A percentile compares a stretch with the other conserved stretches of the same genome.
phyloP scores from a whole-genome alignment of 192 early-diverging fungal species.

The Pilobolus umbonatus region DNA sequence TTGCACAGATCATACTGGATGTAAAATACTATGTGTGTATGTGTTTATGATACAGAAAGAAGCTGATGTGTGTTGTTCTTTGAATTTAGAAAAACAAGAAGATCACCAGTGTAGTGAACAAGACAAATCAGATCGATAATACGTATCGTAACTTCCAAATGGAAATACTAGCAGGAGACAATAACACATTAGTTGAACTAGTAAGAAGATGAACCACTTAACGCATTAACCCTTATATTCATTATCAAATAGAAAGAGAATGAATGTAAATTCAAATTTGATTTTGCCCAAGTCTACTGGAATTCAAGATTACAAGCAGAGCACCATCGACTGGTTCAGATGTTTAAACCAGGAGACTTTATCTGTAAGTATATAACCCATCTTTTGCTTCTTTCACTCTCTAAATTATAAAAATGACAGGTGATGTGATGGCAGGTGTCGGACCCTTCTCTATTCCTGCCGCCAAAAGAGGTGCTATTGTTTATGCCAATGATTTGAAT shows the following conservation, averaged over 20 bases:
- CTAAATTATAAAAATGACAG: slow-evolving; percentile 15
- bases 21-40: slow-evolving; percentile 47
- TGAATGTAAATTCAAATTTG: slow-evolving; percentile 85
- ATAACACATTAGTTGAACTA: slow-evolving; percentile 81
- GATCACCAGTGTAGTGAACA: slow-evolving; percentile 93
- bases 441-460: slow-evolving; percentile 96
- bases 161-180: slow-evolving; percentile 91
- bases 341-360: slow-evolving; percentile 64
- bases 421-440: slow-evolving; percentile 96
- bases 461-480: slow-evolving; percentile 71
- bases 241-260: slow-evolving; percentile 67
- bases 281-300: slow-evolving; percentile 99
- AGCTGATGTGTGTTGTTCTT: not conserved
- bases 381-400: not conserved
- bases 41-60: not conserved
- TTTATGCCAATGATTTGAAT: slow-evolving; percentile 98
- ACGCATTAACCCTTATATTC: not conserved
- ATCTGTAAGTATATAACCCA: slow-evolving; percentile 69
- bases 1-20: slow-evolving; percentile 95
- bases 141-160: slow-evolving; percentile 96
- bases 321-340: slow-evolving; percentile 83
- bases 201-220: slow-evolving; percentile 33
- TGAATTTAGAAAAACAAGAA: slow-evolving; percentile 75
- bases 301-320: slow-evolving; percentile 95
- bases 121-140: slow-evolving; percentile 90